phyloP scores from a whole-genome alignment of 2,329 filamentous ascomycete species.

The Xylariaceae sp. region DNA sequence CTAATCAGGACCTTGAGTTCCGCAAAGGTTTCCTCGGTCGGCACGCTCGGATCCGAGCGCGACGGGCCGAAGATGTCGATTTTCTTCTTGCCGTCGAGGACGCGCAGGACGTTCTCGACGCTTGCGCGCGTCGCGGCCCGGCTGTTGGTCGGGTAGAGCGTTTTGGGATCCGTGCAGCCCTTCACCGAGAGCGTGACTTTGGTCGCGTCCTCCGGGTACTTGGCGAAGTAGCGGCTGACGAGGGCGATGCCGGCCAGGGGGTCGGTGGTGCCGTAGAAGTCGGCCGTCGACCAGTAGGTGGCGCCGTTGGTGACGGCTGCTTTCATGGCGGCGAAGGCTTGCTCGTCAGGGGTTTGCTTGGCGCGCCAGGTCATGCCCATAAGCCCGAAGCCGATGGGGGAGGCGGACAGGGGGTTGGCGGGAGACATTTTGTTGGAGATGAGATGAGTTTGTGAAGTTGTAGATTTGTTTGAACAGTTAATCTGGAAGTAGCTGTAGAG shows the following conservation, averaged over 20 bases:
- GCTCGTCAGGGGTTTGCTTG: conserved; percentile 1
- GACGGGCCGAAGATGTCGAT: conserved; percentile 47
- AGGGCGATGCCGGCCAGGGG: conserved; percentile 35
- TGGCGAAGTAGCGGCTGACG: conserved; percentile 45
- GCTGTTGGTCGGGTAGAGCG: conserved; percentile 36
- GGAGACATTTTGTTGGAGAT: neutral
- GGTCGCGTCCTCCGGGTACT: conserved; percentile 44
- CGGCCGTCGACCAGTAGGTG: conserved; percentile 35
- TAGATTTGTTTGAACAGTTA: neutral
- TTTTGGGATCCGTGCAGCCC: conserved; percentile 36
- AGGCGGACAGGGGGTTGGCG: neutral
- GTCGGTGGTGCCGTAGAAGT: conserved; percentile 40
- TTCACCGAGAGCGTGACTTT: conserved; percentile 48
- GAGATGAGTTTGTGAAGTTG: neutral
- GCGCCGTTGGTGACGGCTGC: conserved; percentile 34
- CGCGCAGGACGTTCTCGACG: conserved; percentile 41
- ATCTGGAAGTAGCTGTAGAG: neutral
- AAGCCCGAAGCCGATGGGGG: neutral
- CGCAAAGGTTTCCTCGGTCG: conserved; percentile 31
- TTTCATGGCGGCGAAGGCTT: conserved; percentile 40
- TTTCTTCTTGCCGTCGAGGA: conserved; percentile 41
- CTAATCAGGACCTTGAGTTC: conserved; percentile 29
- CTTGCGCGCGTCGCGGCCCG: conserved; percentile 37
- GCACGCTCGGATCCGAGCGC: conserved; percentile 38
- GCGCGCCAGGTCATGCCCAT: neutral